phyloP scores from a whole-genome alignment of 2,329 filamentous ascomycete species.

The Talaromyces verruculosus region DNA sequence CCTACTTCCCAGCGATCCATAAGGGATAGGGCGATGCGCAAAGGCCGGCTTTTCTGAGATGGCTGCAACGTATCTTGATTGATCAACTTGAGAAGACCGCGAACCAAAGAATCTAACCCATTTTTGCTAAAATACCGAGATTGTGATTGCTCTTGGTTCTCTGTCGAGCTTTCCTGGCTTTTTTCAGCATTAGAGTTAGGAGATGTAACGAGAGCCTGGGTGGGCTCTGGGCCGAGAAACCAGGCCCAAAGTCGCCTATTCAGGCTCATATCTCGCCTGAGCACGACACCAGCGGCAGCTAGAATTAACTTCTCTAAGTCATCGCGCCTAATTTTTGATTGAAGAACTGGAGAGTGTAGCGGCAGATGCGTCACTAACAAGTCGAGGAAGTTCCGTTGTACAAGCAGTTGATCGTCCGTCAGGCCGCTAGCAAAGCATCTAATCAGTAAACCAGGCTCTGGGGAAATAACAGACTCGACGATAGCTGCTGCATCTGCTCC shows the following conservation, averaged over 20 bases:
- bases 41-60: constrained; percentile 75
- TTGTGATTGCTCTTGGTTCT: constrained; percentile 54
- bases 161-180: constrained; percentile 27
- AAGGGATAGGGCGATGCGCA: constrained; percentile 86
- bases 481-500: constrained; percentile 35
- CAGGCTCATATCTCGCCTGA: constrained; percentile 90
- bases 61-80: constrained; percentile 55
- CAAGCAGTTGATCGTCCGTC: constrained; percentile 80
- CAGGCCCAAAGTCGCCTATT: constrained; percentile 95
- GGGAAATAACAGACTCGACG: constrained; percentile 57
- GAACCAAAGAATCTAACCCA: constrained; percentile 71
- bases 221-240: constrained; percentile 79
- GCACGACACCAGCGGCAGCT: constrained; percentile 83
- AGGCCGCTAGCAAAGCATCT: constrained; percentile 91
- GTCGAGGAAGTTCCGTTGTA: constrained; percentile 92
- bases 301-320: constrained; percentile 81
- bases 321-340: constrained; percentile 66
- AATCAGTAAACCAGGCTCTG: constrained; percentile 86
- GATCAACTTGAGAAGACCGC: constrained; percentile 76
- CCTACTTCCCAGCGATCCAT: constrained; percentile 99
- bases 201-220: constrained; percentile 34
- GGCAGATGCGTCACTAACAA: constrained; percentile 87
- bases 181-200: constrained; percentile 31
- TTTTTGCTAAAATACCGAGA: constrained; percentile 81
- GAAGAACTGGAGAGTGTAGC: constrained; percentile 76